phyloP scores from a whole-genome alignment of 2,329 filamentous ascomycete genomes.

The Curvularia sp. region DNA sequence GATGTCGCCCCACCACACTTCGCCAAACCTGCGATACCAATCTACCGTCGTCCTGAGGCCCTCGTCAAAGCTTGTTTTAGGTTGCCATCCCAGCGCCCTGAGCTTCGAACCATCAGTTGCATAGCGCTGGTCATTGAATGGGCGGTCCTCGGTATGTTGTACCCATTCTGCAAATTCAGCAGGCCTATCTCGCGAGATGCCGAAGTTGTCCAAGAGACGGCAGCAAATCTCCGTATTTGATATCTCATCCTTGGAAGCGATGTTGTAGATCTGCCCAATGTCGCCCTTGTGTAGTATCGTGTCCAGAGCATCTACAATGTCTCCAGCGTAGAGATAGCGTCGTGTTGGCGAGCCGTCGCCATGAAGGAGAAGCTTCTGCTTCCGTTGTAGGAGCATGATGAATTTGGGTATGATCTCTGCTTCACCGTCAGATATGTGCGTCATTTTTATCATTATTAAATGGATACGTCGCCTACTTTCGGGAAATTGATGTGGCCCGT shows the following conservation, averaged over 20 bases:
- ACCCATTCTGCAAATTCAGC: conserved; percentile 68
- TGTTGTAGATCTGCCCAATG: conserved; percentile 81
- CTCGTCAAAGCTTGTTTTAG: conserved; percentile 47
- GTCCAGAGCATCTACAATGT: conserved; percentile 83
- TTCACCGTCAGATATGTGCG: conserved; percentile 18
- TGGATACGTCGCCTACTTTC: conserved; percentile 68
- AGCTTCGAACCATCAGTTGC: conserved; percentile 52
- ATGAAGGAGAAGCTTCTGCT: conserved; percentile 73
- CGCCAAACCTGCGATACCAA: conserved; percentile 51
- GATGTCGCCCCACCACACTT: conserved; percentile 54
- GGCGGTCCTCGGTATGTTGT: conserved; percentile 77
- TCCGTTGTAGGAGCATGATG: conserved; percentile 72
- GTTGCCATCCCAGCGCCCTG: conserved; percentile 47
- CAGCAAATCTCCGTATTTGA: conserved; percentile 75
- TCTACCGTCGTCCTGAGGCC: conserved; percentile 49
- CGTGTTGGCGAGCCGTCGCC: conserved; percentile 78
- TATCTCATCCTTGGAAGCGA: conserved; percentile 78
- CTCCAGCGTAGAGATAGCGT: conserved; percentile 78
- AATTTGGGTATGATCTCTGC: conserved; percentile 88
- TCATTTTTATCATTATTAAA: too few relatives aligned
- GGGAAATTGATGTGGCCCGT: conserved; percentile 82
- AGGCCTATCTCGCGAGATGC: conserved; percentile 53
- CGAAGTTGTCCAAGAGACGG: conserved; percentile 69
- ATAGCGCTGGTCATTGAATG: conserved; percentile 60
- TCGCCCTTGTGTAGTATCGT: conserved; percentile 80